A percentile compares a stretch with the other conserved stretches of the same genome.
phyloP scores from a whole-genome alignment of 225 moss, liverwort and hornwort genomes.

The Neckera pumila region DNA sequence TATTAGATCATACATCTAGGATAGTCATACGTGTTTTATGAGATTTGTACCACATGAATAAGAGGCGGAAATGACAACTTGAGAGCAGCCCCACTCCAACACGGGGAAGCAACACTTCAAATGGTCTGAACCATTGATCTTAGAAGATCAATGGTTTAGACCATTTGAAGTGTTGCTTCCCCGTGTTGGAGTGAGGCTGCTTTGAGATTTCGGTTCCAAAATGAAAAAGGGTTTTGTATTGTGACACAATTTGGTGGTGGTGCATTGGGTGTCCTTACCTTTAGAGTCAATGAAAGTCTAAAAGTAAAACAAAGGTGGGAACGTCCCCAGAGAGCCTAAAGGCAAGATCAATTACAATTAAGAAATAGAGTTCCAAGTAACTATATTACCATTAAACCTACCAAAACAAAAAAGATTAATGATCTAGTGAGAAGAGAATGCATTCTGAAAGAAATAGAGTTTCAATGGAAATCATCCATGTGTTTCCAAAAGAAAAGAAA shows the following conservation, averaged over 20 bases:
- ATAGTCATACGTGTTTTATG: background rate
- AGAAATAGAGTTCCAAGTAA: background rate
- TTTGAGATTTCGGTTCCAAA: fast-evolving
- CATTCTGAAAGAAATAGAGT: too few relatives aligned
- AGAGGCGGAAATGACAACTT: background rate
- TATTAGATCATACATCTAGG: fast-evolving
- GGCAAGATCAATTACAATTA: background rate
- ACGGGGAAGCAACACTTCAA: too few relatives aligned
- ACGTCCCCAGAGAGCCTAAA: fast-evolving
- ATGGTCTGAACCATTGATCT: background rate
- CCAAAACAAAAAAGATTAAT: background rate
- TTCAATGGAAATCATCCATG: too few relatives aligned
- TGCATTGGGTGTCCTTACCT: background rate
- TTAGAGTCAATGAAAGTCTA: background rate
- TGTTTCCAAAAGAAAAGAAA: too few relatives aligned
- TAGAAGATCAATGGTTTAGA: background rate
- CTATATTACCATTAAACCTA: background rate
- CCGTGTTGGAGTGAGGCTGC: too few relatives aligned
- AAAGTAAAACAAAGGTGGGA: fast-evolving
- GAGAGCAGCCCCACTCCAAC: too few relatives aligned
- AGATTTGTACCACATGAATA: background rate
- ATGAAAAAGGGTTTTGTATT: fast-evolving
- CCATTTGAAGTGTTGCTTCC: background rate
- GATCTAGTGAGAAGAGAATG: fast-evolving
- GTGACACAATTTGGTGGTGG: fast-evolving